These are phyloP conservation scores for Trypanosoma cruzi DNA, from an alignment of 208 protist genomes.

Conservation along the genomic window DNA sequence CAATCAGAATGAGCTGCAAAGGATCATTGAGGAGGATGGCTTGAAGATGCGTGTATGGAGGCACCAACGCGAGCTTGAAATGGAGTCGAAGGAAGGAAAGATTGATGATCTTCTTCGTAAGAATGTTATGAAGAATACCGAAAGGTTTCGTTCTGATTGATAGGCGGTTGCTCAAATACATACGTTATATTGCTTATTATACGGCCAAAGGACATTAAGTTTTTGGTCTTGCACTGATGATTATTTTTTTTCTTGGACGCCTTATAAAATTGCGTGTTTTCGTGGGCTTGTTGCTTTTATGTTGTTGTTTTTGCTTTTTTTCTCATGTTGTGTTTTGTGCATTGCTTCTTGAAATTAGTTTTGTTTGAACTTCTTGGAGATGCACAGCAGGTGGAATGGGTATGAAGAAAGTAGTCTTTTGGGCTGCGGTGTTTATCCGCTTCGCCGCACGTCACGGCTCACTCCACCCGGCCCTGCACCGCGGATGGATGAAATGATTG, in stretches of 20 bases:
- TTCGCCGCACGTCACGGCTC: slow-evolving; percentile 21
- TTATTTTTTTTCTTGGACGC: neutral
- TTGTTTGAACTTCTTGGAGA: neutral
- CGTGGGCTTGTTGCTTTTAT: neutral
- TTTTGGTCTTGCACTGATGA: too few species aligned
- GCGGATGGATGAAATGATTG: slow-evolving; percentile 26
- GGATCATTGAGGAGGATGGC: slow-evolving; percentile 73
- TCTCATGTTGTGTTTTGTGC: slow-evolving; percentile 2
- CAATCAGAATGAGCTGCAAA: slow-evolving; percentile 65
- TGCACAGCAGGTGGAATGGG: slow-evolving; percentile 38
- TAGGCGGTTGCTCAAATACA: too few species aligned
- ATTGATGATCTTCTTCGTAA: slow-evolving; percentile 75
- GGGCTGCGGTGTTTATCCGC: slow-evolving; percentile 36
- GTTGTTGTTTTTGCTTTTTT: neutral
- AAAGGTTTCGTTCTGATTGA: neutral
- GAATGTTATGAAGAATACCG: slow-evolving; percentile 46
- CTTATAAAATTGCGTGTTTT: neutral
- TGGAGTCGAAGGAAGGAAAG: slow-evolving; percentile 66
- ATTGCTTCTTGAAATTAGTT: neutral
- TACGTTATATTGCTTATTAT: too few species aligned
- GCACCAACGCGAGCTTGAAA: slow-evolving; percentile 73
- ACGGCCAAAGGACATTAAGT: too few species aligned
- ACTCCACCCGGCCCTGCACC: slow-evolving; percentile 21
- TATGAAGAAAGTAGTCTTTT: slow-evolving; percentile 34
- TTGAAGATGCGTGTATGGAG: slow-evolving; percentile 88